Percentiles rank a stretch among this genome's conserved stretches.
Evolutionary conservation across 2,329 filamentous ascomycete species (phyloP).

Genomic region (Alternaria triticimaculans): DNA sequence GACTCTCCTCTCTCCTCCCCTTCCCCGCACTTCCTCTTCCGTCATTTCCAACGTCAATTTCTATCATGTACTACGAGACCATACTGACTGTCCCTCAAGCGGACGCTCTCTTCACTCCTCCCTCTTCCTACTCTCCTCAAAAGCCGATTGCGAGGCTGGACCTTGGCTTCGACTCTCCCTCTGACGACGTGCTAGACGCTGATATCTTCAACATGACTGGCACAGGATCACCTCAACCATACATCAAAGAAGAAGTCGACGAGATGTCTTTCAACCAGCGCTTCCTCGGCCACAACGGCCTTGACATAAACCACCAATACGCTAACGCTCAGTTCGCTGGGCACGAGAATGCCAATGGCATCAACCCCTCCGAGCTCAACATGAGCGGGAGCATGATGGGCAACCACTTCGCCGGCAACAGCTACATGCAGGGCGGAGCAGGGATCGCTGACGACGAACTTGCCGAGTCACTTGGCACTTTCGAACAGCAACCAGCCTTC

Average conservation of each 20-base stretch:
- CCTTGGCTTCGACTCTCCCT: conserved; percentile 46
- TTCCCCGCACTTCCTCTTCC: conserved; percentile 11
- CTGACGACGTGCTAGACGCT: conserved; percentile 52
- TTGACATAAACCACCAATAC: conserved; percentile 60
- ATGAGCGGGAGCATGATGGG: conserved; percentile 68
- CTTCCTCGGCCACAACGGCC: conserved; percentile 59
- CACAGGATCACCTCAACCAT: conserved; percentile 63
- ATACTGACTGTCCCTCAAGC: conserved; percentile 51
- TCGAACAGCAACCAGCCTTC: conserved; percentile 52
- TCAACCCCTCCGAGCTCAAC: conserved; percentile 85
- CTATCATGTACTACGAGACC: conserved; percentile 43
- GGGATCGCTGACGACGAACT: conserved; percentile 89
- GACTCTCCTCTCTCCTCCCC: conserved; percentile 7
- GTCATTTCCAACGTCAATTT: conserved; percentile 25
- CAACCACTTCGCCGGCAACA: conserved; percentile 67
- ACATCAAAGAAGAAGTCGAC: conserved; percentile 73
- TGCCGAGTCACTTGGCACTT: conserved; percentile 70
- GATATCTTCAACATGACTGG: conserved; percentile 61
- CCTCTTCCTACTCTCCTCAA: conserved; percentile 50
- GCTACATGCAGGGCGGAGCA: conserved; percentile 78
- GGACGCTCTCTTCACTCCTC: conserved; percentile 51
- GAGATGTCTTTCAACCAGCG: conserved; percentile 63
- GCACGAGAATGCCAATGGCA: conserved; percentile 50
- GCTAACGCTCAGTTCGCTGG: conserved; percentile 56
- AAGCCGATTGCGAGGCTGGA: conserved; percentile 48